These are phyloP conservation scores for Lipomyces yamadae DNA, from an alignment of 805 yeast genomes.

Conservation along the genomic window DNA sequence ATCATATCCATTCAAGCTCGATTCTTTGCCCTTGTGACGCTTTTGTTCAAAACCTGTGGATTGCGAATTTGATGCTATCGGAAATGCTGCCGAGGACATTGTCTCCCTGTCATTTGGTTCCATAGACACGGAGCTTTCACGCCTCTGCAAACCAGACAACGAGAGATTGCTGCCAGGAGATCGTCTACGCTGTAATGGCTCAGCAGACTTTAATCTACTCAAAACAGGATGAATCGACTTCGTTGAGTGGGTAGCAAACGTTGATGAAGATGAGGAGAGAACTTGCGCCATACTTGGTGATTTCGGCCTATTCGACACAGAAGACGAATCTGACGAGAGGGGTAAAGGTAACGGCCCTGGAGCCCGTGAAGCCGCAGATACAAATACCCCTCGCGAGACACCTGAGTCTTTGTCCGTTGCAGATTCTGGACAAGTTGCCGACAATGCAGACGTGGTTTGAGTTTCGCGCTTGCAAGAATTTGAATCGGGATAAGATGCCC, in stretches of 20 bases:
- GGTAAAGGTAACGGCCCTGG: background rate
- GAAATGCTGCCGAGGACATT: background rate
- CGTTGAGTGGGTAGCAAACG: background rate
- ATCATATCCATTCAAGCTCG: background rate
- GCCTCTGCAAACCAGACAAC: background rate
- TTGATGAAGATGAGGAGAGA: background rate
- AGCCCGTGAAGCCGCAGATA: background rate
- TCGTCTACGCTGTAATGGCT: background rate
- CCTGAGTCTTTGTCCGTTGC: background rate
- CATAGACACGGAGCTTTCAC: background rate
- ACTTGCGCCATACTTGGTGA: background rate
- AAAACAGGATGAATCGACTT: slow-evolving; percentile 5
- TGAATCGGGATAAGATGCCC: background rate
- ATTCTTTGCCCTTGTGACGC: background rate
- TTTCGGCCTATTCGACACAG: background rate
- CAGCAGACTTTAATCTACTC: background rate
- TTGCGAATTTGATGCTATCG: background rate
- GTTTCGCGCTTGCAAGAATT: background rate
- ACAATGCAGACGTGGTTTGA: background rate
- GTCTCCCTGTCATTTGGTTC: background rate
- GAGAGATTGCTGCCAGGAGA: slow-evolving; percentile 4
- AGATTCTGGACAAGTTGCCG: background rate
- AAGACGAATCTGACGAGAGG: background rate
- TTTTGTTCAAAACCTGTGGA: background rate
- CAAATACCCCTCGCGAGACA: background rate